Percentiles rank a stretch among this genome's conserved stretches.
These are phyloP conservation scores for Lotmaria passim DNA, from an alignment of 208 protist genomes.

Conservation along the genomic window DNA sequence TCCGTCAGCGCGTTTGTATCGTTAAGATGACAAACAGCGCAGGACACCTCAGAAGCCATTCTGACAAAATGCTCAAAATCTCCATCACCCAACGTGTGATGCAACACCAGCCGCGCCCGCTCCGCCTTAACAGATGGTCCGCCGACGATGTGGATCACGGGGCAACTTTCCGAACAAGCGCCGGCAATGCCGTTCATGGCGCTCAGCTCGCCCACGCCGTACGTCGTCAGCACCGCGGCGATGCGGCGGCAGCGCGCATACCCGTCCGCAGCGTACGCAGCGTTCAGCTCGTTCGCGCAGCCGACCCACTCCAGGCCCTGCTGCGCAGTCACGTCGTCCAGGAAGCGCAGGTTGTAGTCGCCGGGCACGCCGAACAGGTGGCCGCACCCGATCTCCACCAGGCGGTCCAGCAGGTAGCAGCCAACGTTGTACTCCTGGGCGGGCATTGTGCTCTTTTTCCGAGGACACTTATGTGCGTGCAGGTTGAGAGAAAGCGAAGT, in stretches of 20 bases:
- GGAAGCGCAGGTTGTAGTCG: slow-evolving; percentile 72
- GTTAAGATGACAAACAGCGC: slow-evolving; percentile 43
- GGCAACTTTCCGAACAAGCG: slow-evolving; percentile 39
- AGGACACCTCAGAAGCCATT: slow-evolving; percentile 46
- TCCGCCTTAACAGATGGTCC: slow-evolving; percentile 32
- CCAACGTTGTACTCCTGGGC: slow-evolving; percentile 44
- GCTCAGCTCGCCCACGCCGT: slow-evolving; percentile 59
- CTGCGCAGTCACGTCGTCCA: slow-evolving; percentile 62
- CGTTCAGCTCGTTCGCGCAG: slow-evolving; percentile 66
- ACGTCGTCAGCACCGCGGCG: slow-evolving; percentile 50
- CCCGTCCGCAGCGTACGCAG: slow-evolving; percentile 62
- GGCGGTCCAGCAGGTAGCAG: slow-evolving; percentile 48
- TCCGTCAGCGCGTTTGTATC: slow-evolving; percentile 49
- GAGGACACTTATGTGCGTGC: not conserved
- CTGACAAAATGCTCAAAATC: slow-evolving; percentile 46
- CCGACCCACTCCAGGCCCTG: slow-evolving; percentile 58
- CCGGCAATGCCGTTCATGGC: slow-evolving; percentile 53
- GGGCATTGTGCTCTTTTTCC: slow-evolving; percentile 30
- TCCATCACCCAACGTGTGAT: slow-evolving; percentile 64
- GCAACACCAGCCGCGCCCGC: slow-evolving; percentile 36
- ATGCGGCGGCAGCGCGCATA: slow-evolving; percentile 50
- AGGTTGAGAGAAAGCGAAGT: not conserved
- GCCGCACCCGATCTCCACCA: slow-evolving; percentile 44
- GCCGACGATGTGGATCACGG: slow-evolving; percentile 63
- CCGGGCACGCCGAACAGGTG: slow-evolving; percentile 68